phyloP scores from a whole-genome alignment of 495 filamentous ascomycete species.

The Penicillium subrubescens region DNA sequence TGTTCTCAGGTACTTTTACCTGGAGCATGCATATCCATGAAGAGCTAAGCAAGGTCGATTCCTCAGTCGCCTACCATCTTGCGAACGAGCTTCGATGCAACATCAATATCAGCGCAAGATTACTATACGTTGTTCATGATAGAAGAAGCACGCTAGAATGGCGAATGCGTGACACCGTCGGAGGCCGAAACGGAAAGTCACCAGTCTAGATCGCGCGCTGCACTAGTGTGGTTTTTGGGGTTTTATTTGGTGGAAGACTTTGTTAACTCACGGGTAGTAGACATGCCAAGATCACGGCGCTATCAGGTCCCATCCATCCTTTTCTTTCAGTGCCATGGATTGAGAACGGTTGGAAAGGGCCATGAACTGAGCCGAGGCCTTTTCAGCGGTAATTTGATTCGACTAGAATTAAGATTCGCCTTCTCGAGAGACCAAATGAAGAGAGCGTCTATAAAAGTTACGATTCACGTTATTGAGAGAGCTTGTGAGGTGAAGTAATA shows the following conservation, averaged over 20 bases:
- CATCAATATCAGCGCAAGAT: neutral
- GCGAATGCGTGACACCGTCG: conserved; percentile 2
- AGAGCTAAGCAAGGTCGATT: neutral
- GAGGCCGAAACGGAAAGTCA: conserved; percentile 3
- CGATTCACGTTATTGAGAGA: too few species aligned
- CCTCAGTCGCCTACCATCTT: neutral
- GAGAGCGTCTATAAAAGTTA: too few species aligned
- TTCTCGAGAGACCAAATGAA: too few species aligned
- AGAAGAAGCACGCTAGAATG: neutral
- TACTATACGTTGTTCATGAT: neutral
- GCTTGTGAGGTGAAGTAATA: too few species aligned
- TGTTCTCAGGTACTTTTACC: neutral
- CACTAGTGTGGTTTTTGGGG: neutral
- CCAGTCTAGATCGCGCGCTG: conserved; percentile 1
- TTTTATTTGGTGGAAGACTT: neutral
- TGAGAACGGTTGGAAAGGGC: neutral
- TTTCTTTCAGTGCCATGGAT: neutral
- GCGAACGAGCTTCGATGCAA: neutral
- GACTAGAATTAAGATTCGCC: neutral
- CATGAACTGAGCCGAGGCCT: neutral
- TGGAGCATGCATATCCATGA: neutral
- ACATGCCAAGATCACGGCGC: neutral
- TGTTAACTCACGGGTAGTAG: neutral
- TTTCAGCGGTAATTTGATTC: neutral
- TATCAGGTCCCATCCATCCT: neutral